phyloP scores from a whole-genome alignment of 1,139 yeast species.

The Debaryomyces coudertii region DNA sequence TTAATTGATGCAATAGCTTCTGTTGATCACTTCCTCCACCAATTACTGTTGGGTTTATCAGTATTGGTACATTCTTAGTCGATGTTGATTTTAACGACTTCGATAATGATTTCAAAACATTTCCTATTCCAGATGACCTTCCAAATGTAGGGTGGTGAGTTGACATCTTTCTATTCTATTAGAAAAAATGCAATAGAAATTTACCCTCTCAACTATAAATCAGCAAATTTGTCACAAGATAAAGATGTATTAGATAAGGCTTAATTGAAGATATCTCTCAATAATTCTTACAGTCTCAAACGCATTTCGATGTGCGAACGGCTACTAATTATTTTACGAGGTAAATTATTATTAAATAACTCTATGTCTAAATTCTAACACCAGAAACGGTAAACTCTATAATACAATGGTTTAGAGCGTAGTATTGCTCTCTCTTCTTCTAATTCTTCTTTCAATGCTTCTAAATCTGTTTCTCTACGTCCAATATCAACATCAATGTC shows the following conservation, averaged over 20 bases:
- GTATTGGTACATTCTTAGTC: constrained; percentile 39
- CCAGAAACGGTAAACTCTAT: constrained; percentile 40
- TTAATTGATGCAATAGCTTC: constrained; percentile 42
- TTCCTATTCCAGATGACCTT: constrained; percentile 43
- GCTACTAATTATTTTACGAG: not conserved
- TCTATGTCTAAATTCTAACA: constrained; percentile 23
- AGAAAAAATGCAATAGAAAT: not conserved
- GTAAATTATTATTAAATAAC: not conserved
- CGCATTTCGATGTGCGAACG: not conserved
- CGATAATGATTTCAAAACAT: constrained; percentile 58
- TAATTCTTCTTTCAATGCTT: constrained; percentile 43
- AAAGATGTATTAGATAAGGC: not conserved
- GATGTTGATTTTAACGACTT: constrained; percentile 34
- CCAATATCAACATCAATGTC: constrained; percentile 47
- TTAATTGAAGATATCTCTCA: not conserved
- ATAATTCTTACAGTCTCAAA: not conserved
- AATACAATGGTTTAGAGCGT: constrained; percentile 36
- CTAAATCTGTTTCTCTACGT: constrained; percentile 45
- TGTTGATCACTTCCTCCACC: constrained; percentile 63
- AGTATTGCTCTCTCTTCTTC: constrained; percentile 41
- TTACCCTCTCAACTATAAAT: not conserved
- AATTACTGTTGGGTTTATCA: constrained; percentile 60
- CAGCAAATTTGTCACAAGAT: not conserved
- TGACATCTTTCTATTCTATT: constrained; percentile 24
- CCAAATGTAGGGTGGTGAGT: constrained; percentile 41